Percentiles rank a stretch among this genome's conserved stretches.
These are phyloP conservation scores for Lentinula edodes DNA, from an alignment of 768 basidiomycete genomes.

Conservation along the genomic window DNA sequence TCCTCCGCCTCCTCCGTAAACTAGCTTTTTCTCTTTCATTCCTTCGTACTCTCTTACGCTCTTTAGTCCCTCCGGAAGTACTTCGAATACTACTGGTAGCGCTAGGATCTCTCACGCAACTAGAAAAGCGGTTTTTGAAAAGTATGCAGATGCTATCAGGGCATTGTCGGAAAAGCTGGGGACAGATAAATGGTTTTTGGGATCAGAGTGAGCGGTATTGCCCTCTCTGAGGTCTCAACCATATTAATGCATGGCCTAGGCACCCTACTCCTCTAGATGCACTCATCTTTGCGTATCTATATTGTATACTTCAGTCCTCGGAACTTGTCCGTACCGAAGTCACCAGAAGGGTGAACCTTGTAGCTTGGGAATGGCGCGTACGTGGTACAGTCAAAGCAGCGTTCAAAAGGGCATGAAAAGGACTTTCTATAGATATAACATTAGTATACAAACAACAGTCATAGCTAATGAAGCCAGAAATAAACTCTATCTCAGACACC, in stretches of 20 bases:
- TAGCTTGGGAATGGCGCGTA: slow-evolving; percentile 74
- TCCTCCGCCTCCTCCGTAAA: slow-evolving; percentile 65
- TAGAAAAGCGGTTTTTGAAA: slow-evolving; percentile 35
- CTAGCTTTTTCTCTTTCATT: slow-evolving; percentile 60
- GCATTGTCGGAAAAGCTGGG: slow-evolving; percentile 73
- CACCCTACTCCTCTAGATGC: slow-evolving; percentile 78
- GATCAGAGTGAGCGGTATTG: slow-evolving; percentile 37
- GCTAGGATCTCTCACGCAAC: slow-evolving; percentile 35
- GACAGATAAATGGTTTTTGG: slow-evolving; percentile 77
- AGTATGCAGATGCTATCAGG: slow-evolving; percentile 66
- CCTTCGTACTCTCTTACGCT: slow-evolving; percentile 24
- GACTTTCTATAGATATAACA: neutral
- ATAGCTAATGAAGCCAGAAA: neutral
- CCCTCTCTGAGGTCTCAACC: neutral
- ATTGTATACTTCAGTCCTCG: slow-evolving; percentile 48
- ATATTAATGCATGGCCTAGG: slow-evolving; percentile 26
- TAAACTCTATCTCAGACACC: neutral
- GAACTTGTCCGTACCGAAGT: slow-evolving; percentile 55
- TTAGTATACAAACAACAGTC: neutral
- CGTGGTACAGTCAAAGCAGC: slow-evolving; percentile 50
- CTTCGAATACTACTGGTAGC: slow-evolving; percentile 39
- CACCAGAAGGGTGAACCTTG: slow-evolving; percentile 66
- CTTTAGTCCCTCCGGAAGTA: neutral
- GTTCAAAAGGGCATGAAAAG: slow-evolving; percentile 24
- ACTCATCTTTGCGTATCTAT: slow-evolving; percentile 76